These are phyloP conservation scores for Dothideomycetidae sp. DNA, from an alignment of 2,329 filamentous ascomycete species.

Conservation along the genomic window DNA sequence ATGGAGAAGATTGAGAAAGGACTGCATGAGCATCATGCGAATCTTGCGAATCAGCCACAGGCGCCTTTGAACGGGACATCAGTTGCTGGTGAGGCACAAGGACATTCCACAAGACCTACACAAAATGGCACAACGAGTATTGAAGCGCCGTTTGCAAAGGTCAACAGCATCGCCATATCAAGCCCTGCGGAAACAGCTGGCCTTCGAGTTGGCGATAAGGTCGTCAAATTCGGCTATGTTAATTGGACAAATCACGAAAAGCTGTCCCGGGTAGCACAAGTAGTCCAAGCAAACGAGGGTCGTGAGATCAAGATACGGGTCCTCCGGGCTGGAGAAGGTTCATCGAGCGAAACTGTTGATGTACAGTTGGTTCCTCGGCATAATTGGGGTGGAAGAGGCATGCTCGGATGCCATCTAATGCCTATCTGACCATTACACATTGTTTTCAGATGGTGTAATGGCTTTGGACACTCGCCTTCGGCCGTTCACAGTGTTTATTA, in stretches of 20 bases:
- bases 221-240: slow-evolving; percentile 73
- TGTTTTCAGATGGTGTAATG: no score
- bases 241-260: slow-evolving; percentile 76
- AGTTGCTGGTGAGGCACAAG: slow-evolving; percentile 12
- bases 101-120: slow-evolving; percentile 16
- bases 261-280: slow-evolving; percentile 72
- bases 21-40: slow-evolving; percentile 85
- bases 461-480: no score
- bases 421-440: no score
- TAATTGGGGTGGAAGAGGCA: slow-evolving; percentile 79
- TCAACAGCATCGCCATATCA: slow-evolving; percentile 63
- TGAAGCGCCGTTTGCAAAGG: slow-evolving; percentile 66
- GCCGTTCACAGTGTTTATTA: no score
- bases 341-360: slow-evolving; percentile 44
- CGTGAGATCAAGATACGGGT: slow-evolving; percentile 54
- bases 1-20: slow-evolving; percentile 73
- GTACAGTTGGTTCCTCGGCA: slow-evolving; percentile 61
- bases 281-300: slow-evolving; percentile 77
- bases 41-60: slow-evolving; percentile 30
- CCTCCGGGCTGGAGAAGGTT: slow-evolving; percentile 47
- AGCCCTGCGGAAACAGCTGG: slow-evolving; percentile 78
- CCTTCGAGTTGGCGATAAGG: slow-evolving; percentile 62
- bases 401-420: slow-evolving; percentile 81
- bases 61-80: slow-evolving; percentile 9
- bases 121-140: slow-evolving; percentile 23